Base-by-base conservation (phyloP, 164 flowering plant species). In the Protea cynaroides region DNA sequence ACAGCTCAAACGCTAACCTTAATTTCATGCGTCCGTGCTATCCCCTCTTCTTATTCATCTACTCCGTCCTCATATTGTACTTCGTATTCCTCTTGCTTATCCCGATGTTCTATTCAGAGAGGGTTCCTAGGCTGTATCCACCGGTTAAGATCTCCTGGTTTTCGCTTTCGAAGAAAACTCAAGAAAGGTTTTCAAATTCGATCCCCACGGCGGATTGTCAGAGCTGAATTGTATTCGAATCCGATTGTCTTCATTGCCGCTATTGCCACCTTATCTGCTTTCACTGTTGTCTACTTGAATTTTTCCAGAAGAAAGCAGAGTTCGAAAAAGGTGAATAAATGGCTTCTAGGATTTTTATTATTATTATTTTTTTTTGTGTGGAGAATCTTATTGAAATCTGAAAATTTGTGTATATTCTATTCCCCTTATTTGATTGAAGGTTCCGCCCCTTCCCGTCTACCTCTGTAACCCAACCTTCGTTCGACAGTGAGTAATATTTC, bases 221-320 rank as follows among this genome's bases (percentile, higher is more conserved):
- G 66, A 53, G 86, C 92, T 43, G 76, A 87, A 8, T 47, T 81
- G 23, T 67, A 58, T 44, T 65, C 83, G 29, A 64, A 75, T 50
- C 61, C 87, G 37, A 49, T 75, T 52, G 18, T 78, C 43, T 70
- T 82, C 56, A 73, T 76, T 34, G 78, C 79, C 19, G 78, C 82
- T 5, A 79, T 79, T 1, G 81, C 77, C 1, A 60, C 88, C 6
- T 55, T 83, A 55, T 83, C 86, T 13, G 84, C 81, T 24, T 64
- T 77, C 34, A 71, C 83, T 43, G 59, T 82, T 12, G 66, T 76
- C 49, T 77, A 56, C 71, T 46, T 69, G 49, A 70, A 59, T 46
- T 74, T 64, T 56, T 23, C 25, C 15, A 72, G 43, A 56, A 51
- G 70, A 8, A 70, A 72, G 49, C 70, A 72, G 65, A 59, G 57